Evolutionary conservation across 2,329 filamentous ascomycete genomes (phyloP).

Genomic region (Aspergillus sp.): DNA sequence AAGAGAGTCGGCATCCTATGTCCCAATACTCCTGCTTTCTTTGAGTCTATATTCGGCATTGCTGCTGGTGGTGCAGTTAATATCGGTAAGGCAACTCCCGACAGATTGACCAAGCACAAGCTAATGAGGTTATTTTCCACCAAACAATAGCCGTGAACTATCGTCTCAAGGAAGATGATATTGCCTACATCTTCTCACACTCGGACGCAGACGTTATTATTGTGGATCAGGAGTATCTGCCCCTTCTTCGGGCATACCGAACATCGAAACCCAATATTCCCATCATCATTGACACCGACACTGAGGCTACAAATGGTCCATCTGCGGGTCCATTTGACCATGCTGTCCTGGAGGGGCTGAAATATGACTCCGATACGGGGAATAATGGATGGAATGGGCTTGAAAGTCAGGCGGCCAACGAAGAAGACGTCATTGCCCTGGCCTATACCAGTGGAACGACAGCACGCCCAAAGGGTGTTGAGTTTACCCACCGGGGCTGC

Average conservation of each 20-base stretch:
- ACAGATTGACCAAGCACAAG: too few species aligned
- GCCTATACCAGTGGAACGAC: conserved; percentile 95
- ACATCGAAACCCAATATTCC: conserved; percentile 58
- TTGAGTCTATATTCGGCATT: conserved; percentile 86
- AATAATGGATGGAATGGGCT: conserved; percentile 72
- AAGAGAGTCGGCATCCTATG: conserved; percentile 79
- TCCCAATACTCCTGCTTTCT: conserved; percentile 90
- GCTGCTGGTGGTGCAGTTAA: conserved; percentile 74
- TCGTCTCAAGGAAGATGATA: conserved; percentile 74
- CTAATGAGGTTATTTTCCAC: not conserved
- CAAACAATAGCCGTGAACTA: conserved; percentile 58
- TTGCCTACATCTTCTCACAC: conserved; percentile 85
- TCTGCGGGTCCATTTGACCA: conserved; percentile 76
- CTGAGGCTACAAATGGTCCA: conserved; percentile 69
- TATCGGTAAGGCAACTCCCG: conserved; percentile 47
- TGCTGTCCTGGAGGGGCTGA: conserved; percentile 74
- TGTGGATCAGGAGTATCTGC: conserved; percentile 74
- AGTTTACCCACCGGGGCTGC: conserved; percentile 81
- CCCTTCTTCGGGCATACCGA: conserved; percentile 64
- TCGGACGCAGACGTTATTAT: conserved; percentile 83
- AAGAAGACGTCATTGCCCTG: conserved; percentile 78
- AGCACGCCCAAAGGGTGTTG: conserved; percentile 83
- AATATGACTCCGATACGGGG: conserved; percentile 63
- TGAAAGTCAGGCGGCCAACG: conserved; percentile 63
- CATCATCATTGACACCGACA: conserved; percentile 79